A percentile compares a stretch with the other conserved stretches of the same genome.
These are phyloP conservation scores for Aureobasidium sp. DNA, from an alignment of 2,329 filamentous ascomycete species.

Conservation along the genomic window DNA sequence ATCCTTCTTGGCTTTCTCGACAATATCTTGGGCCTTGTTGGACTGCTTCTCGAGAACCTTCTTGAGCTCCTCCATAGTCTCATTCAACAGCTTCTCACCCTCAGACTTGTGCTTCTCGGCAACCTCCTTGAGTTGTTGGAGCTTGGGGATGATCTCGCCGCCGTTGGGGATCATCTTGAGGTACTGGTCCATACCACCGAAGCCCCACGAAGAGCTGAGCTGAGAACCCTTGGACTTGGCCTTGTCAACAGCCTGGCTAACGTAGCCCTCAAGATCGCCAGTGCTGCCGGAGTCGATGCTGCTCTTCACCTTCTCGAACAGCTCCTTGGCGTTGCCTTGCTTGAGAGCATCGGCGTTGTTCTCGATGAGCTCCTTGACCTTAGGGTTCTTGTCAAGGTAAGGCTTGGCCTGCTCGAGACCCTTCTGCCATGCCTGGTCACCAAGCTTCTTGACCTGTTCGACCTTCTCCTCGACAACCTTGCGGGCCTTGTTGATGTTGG, in stretches of 20 bases:
- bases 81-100: slow-evolving; percentile 61
- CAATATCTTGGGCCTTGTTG: slow-evolving; percentile 51
- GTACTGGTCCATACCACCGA: slow-evolving; percentile 51
- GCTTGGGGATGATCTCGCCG: slow-evolving; percentile 56
- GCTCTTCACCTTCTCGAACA: slow-evolving; percentile 56
- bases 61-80: slow-evolving; percentile 60
- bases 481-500: slow-evolving; percentile 49
- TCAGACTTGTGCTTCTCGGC: slow-evolving; percentile 62
- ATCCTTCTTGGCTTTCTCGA: slow-evolving; percentile 46
- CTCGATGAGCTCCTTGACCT: slow-evolving; percentile 65
- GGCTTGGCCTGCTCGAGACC: slow-evolving; percentile 64
- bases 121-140: slow-evolving; percentile 57
- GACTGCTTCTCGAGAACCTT: slow-evolving; percentile 56
- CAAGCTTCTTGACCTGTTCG: slow-evolving; percentile 58
- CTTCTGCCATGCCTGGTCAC: slow-evolving; percentile 66
- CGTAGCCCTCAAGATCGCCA: slow-evolving; percentile 53
- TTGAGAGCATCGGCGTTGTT: slow-evolving; percentile 63
- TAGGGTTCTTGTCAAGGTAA: slow-evolving; percentile 67
- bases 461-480: slow-evolving; percentile 63
- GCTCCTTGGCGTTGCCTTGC: slow-evolving; percentile 56
- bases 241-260: slow-evolving; percentile 53
- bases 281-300: slow-evolving; percentile 56
- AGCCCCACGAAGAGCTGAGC: not conserved
- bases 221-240: slow-evolving; percentile 45
- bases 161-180: slow-evolving; percentile 59